Conservation (phyloP, 257 asterid species). For the Solanum phureja region DNA sequence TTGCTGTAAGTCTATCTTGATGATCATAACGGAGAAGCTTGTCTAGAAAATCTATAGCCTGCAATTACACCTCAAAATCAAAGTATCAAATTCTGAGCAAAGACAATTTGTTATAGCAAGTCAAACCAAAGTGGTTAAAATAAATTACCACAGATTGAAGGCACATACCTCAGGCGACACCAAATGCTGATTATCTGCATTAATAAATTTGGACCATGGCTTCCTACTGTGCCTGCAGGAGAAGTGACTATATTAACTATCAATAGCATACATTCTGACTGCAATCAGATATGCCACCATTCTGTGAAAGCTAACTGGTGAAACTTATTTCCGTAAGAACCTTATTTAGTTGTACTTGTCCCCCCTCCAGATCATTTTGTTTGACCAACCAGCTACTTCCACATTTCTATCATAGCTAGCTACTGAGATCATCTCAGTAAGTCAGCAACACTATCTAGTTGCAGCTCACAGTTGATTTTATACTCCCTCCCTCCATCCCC, state of each 20-base stretch:
- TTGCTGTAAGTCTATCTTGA: constrained; percentile 33
- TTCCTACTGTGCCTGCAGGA: constrained; percentile 31
- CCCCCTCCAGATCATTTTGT: not conserved
- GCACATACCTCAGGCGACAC: constrained; percentile 29
- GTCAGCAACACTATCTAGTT: not conserved
- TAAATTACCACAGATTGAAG: not conserved
- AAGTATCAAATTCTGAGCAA: not conserved
- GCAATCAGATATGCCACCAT: not conserved
- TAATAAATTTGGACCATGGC: constrained; percentile 32
- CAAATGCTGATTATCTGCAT: constrained; percentile 32
- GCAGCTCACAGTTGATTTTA: not conserved
- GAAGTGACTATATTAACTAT: not conserved
- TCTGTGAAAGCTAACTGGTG: not conserved
- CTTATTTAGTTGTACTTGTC: not conserved
- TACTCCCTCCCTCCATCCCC: not conserved
- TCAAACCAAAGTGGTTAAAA: not conserved
- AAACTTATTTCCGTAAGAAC: not conserved
- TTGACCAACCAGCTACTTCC: not conserved
- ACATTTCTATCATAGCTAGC: not conserved
- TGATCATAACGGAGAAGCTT: constrained; percentile 36
- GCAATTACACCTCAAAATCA: not conserved
- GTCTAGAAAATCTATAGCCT: constrained; percentile 37
- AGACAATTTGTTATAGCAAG: not conserved
- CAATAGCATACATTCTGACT: not conserved
- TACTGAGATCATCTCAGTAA: not conserved